Evolutionary conservation across 73 alveolate genomes (phyloP), one percentile per base, ranked within the genome.

Genomic region (Symbiodinium natans): DNA sequence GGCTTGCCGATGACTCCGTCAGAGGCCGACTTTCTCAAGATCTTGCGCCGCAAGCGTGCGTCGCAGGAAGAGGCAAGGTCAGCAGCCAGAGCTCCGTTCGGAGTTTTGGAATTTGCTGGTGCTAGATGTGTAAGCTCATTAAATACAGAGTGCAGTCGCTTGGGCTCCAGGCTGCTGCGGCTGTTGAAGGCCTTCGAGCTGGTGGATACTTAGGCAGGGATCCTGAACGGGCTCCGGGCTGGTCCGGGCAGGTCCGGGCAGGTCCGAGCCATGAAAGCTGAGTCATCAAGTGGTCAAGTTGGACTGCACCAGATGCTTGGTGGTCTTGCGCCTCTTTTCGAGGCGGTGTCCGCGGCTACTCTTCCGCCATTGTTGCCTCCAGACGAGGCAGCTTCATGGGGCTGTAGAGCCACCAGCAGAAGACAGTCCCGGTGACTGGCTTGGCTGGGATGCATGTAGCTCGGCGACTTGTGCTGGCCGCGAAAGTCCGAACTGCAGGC

Each of bases 281-380:
- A n/a, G n/a, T n/a, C n/a, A n/a, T n/a, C n/a, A n/a, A n/a, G n/a
- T n/a, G n/a, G n/a, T n/a, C n/a, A n/a, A n/a, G n/a, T n/a, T n/a
- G n/a, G n/a, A n/a, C 13, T 46, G 59, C 21, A 46, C 59, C 6
- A 46, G 59, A 6, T 46, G 13, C 59, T 46, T 46, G 13, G 6
- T 6, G 13, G 13, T 46, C 6, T 46, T 46, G 59, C 59, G 21
- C 59, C 21, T 46, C 59, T 6, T 46, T 63, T 27, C 77, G 31
- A 90, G 97, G 97, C 48, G 97, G 97, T 31, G 97, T 90, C 15
- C 97, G 97, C 10, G 88, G 88, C 75, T 90, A 90, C 39, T 90
- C 97, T n/a, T 90, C 97, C 2, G 97, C 97, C 41, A 90, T 90
- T 7, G 88, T 90, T 29, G 97, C 97, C 97, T 90, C 97, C 52